A percentile compares a stretch with the other conserved stretches of the same genome.
phyloP scores from a whole-genome alignment of 2,329 filamentous ascomycete species.

The Cercospora sp. region DNA sequence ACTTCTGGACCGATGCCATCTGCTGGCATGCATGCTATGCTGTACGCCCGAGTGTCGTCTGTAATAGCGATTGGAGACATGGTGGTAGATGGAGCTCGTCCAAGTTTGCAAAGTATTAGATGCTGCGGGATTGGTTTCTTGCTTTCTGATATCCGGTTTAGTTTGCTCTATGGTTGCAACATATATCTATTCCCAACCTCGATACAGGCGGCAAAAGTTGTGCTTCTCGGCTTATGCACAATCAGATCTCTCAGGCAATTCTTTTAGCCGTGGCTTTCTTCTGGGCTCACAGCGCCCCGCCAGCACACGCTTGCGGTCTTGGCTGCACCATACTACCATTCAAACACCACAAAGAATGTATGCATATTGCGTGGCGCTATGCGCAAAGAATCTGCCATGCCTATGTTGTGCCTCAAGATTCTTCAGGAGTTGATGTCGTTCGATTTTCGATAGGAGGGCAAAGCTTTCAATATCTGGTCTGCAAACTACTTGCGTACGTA shows the following conservation, averaged over 20 bases:
- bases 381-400: neutral
- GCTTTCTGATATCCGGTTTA: neutral
- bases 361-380: neutral
- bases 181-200: neutral
- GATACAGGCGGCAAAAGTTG: neutral
- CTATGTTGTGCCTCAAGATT: neutral
- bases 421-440: neutral
- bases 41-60: slow-evolving; percentile 43
- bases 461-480: neutral
- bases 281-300: neutral
- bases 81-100: neutral
- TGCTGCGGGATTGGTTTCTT: neutral
- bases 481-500: neutral
- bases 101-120: neutral
- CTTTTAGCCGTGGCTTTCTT: neutral
- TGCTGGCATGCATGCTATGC: slow-evolving; percentile 65
- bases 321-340: neutral
- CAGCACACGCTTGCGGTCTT: neutral
- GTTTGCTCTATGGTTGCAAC: neutral
- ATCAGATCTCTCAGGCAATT: neutral
- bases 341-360: neutral
- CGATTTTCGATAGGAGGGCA: neutral
- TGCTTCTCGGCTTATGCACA: neutral
- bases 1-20: slow-evolving; percentile 72
- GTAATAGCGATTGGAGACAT: slow-evolving; percentile 32